Percentiles rank a stretch among this genome's conserved stretches.
Conservation (phyloP, 2,329 filamentous ascomycete species). For the Sclerotiophoma versabilis region DNA sequence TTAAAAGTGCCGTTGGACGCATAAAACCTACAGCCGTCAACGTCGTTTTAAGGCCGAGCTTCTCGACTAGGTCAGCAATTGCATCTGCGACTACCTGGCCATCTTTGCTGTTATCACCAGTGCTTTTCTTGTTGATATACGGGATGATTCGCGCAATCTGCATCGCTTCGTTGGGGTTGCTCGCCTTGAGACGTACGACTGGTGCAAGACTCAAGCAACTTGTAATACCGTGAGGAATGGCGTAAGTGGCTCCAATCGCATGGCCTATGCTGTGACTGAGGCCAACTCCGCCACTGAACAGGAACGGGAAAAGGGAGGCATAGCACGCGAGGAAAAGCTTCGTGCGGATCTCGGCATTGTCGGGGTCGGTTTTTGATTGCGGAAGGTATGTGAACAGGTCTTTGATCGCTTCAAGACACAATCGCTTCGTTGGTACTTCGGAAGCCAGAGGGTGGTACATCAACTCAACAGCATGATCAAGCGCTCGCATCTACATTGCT, state of each 20-base stretch:
- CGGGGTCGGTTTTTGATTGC: slow-evolving; percentile 55
- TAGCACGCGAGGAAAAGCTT: slow-evolving; percentile 62
- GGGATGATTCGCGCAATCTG: slow-evolving; percentile 57
- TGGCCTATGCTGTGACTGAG: slow-evolving; percentile 59
- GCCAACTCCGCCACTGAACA: slow-evolving; percentile 59
- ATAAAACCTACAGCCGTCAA: slow-evolving; percentile 40
- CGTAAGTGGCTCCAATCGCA: slow-evolving; percentile 62
- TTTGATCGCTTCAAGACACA: slow-evolving; percentile 56
- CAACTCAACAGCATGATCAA: slow-evolving; percentile 64
- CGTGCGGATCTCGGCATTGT: slow-evolving; percentile 59
- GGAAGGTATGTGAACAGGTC: slow-evolving; percentile 62
- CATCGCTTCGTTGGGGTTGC: slow-evolving; percentile 54
- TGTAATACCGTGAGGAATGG: slow-evolving; percentile 64
- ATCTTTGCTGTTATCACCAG: slow-evolving; percentile 55
- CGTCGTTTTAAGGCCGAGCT: slow-evolving; percentile 51
- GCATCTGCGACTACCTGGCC: slow-evolving; percentile 54
- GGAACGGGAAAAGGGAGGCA: slow-evolving; percentile 56
- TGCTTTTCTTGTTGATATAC: slow-evolving; percentile 53
- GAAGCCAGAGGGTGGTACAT: slow-evolving; percentile 62
- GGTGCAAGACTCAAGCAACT: slow-evolving; percentile 62
- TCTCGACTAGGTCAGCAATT: slow-evolving; percentile 55
- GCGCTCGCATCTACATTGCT: slow-evolving; percentile 53
- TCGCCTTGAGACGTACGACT: slow-evolving; percentile 61
- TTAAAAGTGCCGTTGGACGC: not conserved
- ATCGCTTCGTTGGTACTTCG: slow-evolving; percentile 57